phyloP scores from a whole-genome alignment of 495 filamentous ascomycete species.

The Tuber indicum region DNA sequence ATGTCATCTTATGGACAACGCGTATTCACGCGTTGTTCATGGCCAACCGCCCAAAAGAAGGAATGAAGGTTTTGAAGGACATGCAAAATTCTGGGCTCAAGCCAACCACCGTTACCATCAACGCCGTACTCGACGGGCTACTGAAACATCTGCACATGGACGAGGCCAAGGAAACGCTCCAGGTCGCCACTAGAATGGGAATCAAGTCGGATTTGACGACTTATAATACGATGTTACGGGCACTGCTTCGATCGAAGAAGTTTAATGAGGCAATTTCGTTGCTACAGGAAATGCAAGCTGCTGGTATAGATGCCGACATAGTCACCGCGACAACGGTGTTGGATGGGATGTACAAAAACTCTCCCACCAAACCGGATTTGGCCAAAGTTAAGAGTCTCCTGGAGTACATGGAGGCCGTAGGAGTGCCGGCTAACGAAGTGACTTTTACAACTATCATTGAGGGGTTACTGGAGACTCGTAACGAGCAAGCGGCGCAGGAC shows the following conservation, averaged over 20 bases:
- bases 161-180: constrained; percentile 49
- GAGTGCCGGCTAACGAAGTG: constrained; percentile 52
- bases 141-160: constrained; percentile 44
- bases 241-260: constrained; percentile 46
- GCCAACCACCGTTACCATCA: constrained; percentile 58
- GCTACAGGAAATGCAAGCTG: constrained; percentile 46
- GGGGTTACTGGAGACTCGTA: constrained; percentile 50
- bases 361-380: constrained; percentile 30
- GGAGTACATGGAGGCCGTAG: constrained; percentile 49
- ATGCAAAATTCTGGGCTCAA: constrained; percentile 42
- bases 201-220: constrained; percentile 58
- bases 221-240: constrained; percentile 61
- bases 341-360: constrained; percentile 46
- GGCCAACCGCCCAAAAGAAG: constrained; percentile 18
- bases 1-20: constrained; percentile 34
- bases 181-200: constrained; percentile 53
- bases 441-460: constrained; percentile 61
- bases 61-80: constrained; percentile 22
- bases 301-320: constrained; percentile 48
- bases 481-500: constrained; percentile 50
- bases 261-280: constrained; percentile 33
- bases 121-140: constrained; percentile 54
- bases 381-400: constrained; percentile 47
- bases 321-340: constrained; percentile 54
- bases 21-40: constrained; percentile 32